Base-by-base conservation (phyloP, 352 stramenopile genomes). In the Aphanomyces astaci region DNA sequence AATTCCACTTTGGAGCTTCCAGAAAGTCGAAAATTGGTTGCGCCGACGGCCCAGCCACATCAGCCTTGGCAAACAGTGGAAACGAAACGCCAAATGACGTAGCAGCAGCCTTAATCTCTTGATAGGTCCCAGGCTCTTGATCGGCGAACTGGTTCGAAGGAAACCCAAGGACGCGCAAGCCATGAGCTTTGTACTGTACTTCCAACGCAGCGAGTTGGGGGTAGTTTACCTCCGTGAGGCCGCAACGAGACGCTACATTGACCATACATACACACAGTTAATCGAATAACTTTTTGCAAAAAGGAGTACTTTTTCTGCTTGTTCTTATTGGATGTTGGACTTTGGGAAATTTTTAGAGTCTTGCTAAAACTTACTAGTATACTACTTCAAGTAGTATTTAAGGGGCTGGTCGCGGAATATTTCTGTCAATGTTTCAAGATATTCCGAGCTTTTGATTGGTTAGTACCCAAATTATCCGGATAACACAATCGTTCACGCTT, bases 121-220 rank as follows among this genome's bases (percentile, higher is more conserved):
- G 75, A 51, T 64, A 56, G 2, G 76, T 78, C 27, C 79, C 81
- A 4, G 80, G 76, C 70, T 89, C 81, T 49, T 88, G 76, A 13
- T 49, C 64, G 0, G 39, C 74, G 67, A 88, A 88, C 52, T 86
- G 77, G 57, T 86, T 82, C 54, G 73, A 79, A 17, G 78, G 77
- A 63, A 84, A 82, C 10, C 62, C 77, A 1, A 84, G 40, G 28
- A 84, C 63, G 15, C 60, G 52, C 19, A 84, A 68, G 15, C 76
- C 77, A 9, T 79, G 63, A 1, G 75, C 65, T 19, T 72, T 51
- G 63, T 86, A 92, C 56, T 86, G 84, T 13, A 77, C 67, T n/a
- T 73, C 76, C 3, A 96, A 63, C 39, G 87, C 68, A 9, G 64
- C 73, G 19, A 96, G 79, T 74, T 96, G 81, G 62, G 76, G 74